Evolutionary conservation across 352 stramenopile species (phyloP), one percentile per base, ranked within the genome.

Genomic region (Phytopythium litorale): DNA sequence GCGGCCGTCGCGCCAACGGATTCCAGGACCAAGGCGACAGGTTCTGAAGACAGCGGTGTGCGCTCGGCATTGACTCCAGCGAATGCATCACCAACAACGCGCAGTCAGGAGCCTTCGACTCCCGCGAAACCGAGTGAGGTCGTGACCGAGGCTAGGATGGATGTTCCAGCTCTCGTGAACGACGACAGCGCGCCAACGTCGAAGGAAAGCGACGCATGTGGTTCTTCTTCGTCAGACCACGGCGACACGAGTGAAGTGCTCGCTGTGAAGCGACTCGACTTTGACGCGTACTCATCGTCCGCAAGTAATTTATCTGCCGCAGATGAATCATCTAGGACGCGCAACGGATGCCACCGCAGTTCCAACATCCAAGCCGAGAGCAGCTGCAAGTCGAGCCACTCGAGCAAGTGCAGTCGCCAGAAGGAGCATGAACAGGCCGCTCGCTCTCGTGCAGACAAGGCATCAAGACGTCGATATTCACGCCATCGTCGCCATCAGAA

Each of bases 251-350:
- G 21, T 23, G 18, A 12, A 13, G 30, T 42, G 1, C 30, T 7
- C 1, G n/a, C 11, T 8, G 32, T 21, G 13, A 66, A 62, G 45
- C 53, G 53, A 7, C 50, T 62, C 43, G 38, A 66, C 30, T 62
- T 62, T 57, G 61, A 66, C 46, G 16, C 48, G 18, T 62, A 19
- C 25, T 58, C 53, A 21, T 42, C 33, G 3, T 21, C 21, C 7
- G 49, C 1, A 28, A 33, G 25, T 28, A 28, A 28, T 3, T 28
- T 3, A 28, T 28, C 25, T 28, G 25, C 25, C 25, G 25, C 25
- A 28, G 25, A 48, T 1, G 60, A 56, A 8, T 33, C 33, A 7
- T 32, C 48, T 40, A 23, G 37, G 19, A 3, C 7, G 4, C 21
- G 23, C 18, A 18, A 28, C 30, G 19, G 30, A 11, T 30, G 23